Base-by-base conservation (phyloP, 75 land plant genomes). In the Picea glauca region DNA sequence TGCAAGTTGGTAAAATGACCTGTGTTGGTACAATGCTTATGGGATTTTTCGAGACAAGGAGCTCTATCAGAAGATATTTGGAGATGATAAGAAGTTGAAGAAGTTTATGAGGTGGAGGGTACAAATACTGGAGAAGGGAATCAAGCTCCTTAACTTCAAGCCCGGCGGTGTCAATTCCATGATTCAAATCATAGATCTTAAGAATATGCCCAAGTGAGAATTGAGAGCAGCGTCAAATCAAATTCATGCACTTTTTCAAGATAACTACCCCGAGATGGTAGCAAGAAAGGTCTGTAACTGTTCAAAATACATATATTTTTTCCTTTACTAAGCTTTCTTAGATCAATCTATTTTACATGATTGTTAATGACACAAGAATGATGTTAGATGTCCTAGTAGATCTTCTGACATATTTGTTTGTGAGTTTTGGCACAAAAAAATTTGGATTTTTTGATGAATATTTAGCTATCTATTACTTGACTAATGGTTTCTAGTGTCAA, bases 221-320 rank as follows among this genome's bases (percentile, higher is more conserved):
- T 89, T 91, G 33, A 77, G 94, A 62, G 82, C 83, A 30, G 91
- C 89, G 9, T 90, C 91, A 11, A 93, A 87, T 64, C 90, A 93
- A 21, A 86, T 87, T 68, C 78, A 93, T 59, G 80, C 87, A 56
- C 84, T 96, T 9, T 88, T 96, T 54, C 96, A 91, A 74, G 98
- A 96, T 77, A 96, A 96, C 76, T 96, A 96, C 78, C 98, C 98
- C 20, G 96, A 96, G 82, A 79, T 96, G 88, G 96, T 93, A 7
- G 96, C 92, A 20, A 85, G 90, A 14, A 91, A 93, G 88, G 94
- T 96, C 31, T 76, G 58, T 13, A 58, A 43, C 54, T 76, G 56
- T 33, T 38, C 56, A 57, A 76, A 38, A 18, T 18, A 40, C n/a
- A 4, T 43, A 13, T 13, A n/a, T 78, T 46, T 60, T 59, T 21